Evolutionary conservation across 352 stramenopile genomes (phyloP).

Genomic region (Blastocystis hominis): DNA sequence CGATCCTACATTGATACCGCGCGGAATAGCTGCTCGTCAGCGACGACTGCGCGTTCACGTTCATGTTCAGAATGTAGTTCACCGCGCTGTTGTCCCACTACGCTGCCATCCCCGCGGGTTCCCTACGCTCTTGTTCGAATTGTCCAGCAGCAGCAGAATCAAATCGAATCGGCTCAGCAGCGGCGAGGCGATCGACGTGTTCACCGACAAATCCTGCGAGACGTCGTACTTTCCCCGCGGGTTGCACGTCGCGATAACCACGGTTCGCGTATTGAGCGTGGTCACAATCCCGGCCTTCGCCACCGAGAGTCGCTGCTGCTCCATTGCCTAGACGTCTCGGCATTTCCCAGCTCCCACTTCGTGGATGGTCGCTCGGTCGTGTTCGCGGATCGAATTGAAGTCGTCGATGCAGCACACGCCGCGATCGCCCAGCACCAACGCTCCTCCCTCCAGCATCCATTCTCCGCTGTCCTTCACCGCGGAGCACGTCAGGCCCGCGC

Average conservation of each 20-base stretch:
- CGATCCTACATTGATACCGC: background rate
- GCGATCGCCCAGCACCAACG: conserved; percentile 70
- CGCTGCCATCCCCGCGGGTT: background rate
- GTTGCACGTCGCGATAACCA: conserved; percentile 73
- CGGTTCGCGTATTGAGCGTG: conserved; percentile 72
- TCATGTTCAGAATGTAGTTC: conserved; percentile 70
- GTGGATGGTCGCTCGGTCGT: conserved; percentile 73
- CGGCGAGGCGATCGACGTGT: conserved; percentile 71
- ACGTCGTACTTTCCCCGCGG: conserved; percentile 66
- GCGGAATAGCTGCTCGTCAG: conserved; percentile 52
- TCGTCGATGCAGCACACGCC: conserved; percentile 76
- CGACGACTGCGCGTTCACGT: conserved; percentile 39
- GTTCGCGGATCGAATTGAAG: conserved; percentile 74
- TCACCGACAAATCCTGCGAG: conserved; percentile 68
- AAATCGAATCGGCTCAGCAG: conserved; percentile 73
- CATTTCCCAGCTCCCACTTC: conserved; percentile 58
- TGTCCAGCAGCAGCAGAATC: conserved; percentile 72
- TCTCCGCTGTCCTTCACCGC: conserved; percentile 73
- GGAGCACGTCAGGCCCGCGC: conserved; percentile 71
- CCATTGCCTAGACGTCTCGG: conserved; percentile 65
- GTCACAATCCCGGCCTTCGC: conserved; percentile 73
- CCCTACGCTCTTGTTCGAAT: conserved; percentile 33
- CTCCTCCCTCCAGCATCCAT: conserved; percentile 75
- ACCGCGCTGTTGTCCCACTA: conserved; percentile 71
- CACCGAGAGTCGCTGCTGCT: conserved; percentile 74